A percentile compares a stretch with the other conserved stretches of the same genome.
phyloP scores from a whole-genome alignment of 371 early-diverging fungal genomes.

The Rhizopus arrhizus region DNA sequence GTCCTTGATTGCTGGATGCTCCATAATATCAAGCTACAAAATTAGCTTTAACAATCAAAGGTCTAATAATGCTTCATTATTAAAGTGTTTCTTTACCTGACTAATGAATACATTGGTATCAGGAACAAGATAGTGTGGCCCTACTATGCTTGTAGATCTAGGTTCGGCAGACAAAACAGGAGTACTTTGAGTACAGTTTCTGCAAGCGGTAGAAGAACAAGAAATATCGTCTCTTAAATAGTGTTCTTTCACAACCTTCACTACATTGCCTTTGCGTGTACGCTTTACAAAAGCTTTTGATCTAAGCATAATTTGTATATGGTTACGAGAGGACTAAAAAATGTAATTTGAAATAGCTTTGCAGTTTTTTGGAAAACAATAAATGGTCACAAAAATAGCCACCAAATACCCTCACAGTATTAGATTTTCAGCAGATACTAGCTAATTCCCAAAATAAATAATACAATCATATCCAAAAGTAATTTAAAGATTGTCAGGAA shows the following conservation, averaged over 20 bases:
- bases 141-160: conserved; percentile 47
- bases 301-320: conserved; percentile 45
- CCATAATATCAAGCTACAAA: conserved; percentile 87
- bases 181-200: conserved; percentile 54
- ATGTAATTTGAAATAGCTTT: too few species aligned
- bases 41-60: neutral
- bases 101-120: conserved; percentile 96
- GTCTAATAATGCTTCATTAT: neutral
- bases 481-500: too few species aligned
- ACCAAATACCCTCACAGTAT: too few species aligned
- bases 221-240: conserved; percentile 94
- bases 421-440: too few species aligned
- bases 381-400: too few species aligned
- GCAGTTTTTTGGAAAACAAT: too few species aligned
- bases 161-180: conserved; percentile 49
- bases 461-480: too few species aligned
- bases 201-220: conserved; percentile 74
- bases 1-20: conserved; percentile 81
- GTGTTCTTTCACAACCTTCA: conserved; percentile 94
- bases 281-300: conserved; percentile 75
- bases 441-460: too few species aligned
- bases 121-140: conserved; percentile 82
- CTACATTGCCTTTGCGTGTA: conserved; percentile 85
- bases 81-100: conserved; percentile 58
- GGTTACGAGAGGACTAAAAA: too few species aligned